A percentile compares a stretch with the other conserved stretches of the same genome.
These are phyloP conservation scores for Hypoxylon sp. DNA, from an alignment of 2,329 filamentous ascomycete genomes.

Conservation along the genomic window DNA sequence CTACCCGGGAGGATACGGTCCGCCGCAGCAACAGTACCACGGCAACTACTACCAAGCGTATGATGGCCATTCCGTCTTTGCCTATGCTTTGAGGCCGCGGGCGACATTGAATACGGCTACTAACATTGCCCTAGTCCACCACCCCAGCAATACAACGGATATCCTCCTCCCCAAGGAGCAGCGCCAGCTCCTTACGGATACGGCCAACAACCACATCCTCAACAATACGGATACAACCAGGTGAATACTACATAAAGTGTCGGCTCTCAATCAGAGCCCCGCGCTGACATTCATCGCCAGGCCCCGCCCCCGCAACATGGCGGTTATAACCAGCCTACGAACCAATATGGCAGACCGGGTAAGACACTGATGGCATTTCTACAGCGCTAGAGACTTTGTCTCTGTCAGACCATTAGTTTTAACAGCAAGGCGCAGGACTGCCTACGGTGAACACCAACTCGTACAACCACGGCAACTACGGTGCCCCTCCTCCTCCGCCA, in stretches of 20 bases:
- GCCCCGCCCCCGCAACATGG: conserved; percentile 60
- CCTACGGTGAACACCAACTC: conserved; percentile 65
- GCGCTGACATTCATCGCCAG: conserved; percentile 50
- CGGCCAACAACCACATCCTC: conserved; percentile 63
- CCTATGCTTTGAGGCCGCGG: conserved; percentile 6
- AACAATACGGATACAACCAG: conserved; percentile 63
- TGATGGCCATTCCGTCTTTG: conserved; percentile 26
- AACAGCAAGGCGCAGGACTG: conserved; percentile 53
- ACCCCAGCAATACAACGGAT: conserved; percentile 64
- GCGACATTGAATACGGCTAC: conserved; percentile 26
- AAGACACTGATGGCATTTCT: conserved; percentile 47
- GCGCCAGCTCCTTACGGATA: conserved; percentile 62
- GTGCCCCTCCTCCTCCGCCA: conserved; percentile 76
- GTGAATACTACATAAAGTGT: conserved; percentile 43
- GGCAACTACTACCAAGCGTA: conserved; percentile 54
- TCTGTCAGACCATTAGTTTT: conserved; percentile 13
- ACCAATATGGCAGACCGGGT: conserved; percentile 67
- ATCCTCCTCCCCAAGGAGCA: conserved; percentile 58
- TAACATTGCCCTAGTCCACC: conserved; percentile 55
- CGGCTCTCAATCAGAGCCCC: conserved; percentile 17
- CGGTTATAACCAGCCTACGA: conserved; percentile 59
- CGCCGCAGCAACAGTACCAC: conserved; percentile 53
- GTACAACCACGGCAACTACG: conserved; percentile 70
- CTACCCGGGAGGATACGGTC: conserved; percentile 55
- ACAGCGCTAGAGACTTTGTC: background rate